Percentiles rank a stretch among this genome's conserved stretches.
Conservation (phyloP, 371 early-diverging fungal species). For the Mycotypha africana region DNA sequence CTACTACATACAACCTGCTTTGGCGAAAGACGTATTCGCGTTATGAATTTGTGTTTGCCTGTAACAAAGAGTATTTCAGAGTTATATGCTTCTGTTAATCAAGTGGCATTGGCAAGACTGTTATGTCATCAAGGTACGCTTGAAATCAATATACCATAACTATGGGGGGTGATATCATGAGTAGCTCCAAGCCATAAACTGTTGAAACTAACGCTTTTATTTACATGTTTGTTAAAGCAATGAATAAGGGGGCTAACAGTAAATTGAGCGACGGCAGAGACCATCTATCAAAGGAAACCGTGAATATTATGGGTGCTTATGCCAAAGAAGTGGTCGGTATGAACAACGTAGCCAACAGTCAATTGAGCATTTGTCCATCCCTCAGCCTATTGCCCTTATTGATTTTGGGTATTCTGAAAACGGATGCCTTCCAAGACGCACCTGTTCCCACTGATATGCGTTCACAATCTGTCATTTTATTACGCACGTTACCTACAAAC, state of each 20-base stretch:
- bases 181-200: no score
- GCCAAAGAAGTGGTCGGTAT: conserved; percentile 46
- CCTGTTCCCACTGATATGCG: conserved; percentile 51
- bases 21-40: conserved; percentile 83
- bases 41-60: conserved; percentile 78
- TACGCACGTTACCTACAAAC: conserved; percentile 62
- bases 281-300: conserved; percentile 53
- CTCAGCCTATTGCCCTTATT: conserved; percentile 65
- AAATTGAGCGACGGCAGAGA: conserved; percentile 76
- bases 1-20: conserved; percentile 66
- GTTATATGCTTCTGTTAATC: conserved; percentile 65
- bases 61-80: conserved; percentile 65
- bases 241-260: conserved; percentile 58
- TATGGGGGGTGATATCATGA: no score
- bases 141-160: no score
- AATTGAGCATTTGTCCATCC: conserved; percentile 60
- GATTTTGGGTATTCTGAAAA: conserved; percentile 60
- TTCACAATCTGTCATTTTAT: conserved; percentile 44
- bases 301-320: conserved; percentile 59
- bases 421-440: conserved; percentile 39
- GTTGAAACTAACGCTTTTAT: no score
- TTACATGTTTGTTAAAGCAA: no score
- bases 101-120: conserved; percentile 58
- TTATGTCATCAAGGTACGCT: conserved; percentile 62
- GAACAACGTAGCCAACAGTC: conserved; percentile 34